Evolutionary conservation across 2,329 filamentous ascomycete species (phyloP).

Genomic region (Cercospora beticola): DNA sequence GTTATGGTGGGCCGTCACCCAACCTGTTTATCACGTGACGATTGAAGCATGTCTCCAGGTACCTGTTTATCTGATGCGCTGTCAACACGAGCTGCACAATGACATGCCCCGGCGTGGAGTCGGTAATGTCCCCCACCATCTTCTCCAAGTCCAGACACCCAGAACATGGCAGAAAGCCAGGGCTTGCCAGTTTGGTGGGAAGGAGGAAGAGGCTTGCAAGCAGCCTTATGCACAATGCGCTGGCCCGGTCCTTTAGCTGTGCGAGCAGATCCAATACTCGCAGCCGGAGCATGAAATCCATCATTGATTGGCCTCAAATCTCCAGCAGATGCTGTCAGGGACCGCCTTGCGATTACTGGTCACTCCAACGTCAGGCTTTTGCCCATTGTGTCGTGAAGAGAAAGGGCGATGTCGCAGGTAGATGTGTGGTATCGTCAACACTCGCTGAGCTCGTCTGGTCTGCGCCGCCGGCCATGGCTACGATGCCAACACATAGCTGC

Average conservation of each 20-base stretch:
- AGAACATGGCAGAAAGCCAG: slow-evolving; percentile 7
- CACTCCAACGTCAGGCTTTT: slow-evolving; percentile 22
- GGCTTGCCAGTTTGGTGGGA: slow-evolving; percentile 18
- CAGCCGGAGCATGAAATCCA: slow-evolving; percentile 15
- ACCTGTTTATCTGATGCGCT: slow-evolving; percentile 21
- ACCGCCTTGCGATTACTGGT: slow-evolving; percentile 26
- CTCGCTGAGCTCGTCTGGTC: slow-evolving; percentile 9
- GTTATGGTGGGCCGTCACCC: not conserved
- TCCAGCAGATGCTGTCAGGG: slow-evolving; percentile 21
- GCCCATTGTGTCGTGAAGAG: not conserved
- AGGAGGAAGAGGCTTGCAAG: slow-evolving; percentile 12
- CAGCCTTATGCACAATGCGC: slow-evolving; percentile 28
- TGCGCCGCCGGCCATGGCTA: slow-evolving; percentile 14
- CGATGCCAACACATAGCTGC: slow-evolving; percentile 21
- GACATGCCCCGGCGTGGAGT: slow-evolving; percentile 16
- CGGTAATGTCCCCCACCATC: slow-evolving; percentile 17
- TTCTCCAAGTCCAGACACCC: not conserved
- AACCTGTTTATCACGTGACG: slow-evolving; percentile 20
- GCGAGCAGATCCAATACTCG: slow-evolving; percentile 22
- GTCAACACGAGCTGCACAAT: slow-evolving; percentile 22
- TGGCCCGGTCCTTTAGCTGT: slow-evolving; percentile 27
- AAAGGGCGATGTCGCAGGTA: not conserved
- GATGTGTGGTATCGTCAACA: not conserved
- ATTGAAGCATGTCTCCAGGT: slow-evolving; percentile 20
- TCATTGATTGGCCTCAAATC: slow-evolving; percentile 26